A percentile compares a stretch with the other conserved stretches of the same genome.
Conservation (phyloP, 306 rosid species). For the Cicer arietinum region DNA sequence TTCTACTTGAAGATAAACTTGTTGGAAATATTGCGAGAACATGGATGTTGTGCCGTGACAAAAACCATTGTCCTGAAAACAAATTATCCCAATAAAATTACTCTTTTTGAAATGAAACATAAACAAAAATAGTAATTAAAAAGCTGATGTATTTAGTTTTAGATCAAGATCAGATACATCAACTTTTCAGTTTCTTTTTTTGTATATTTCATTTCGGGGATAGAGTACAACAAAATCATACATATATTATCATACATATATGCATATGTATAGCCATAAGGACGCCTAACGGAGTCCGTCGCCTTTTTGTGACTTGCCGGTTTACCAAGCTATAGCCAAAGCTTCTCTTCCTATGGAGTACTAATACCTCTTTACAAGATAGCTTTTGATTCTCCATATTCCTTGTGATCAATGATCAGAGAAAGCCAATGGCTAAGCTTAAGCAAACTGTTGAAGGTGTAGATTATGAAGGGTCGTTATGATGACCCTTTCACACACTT, state of each 20-base stretch:
- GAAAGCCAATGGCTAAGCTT: conserved; percentile 49
- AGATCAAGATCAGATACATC: too few species aligned
- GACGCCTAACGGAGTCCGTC: conserved; percentile 60
- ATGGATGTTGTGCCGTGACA: too few species aligned
- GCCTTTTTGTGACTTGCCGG: conserved; percentile 97
- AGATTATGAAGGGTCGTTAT: conserved; percentile 44
- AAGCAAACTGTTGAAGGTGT: conserved; percentile 53
- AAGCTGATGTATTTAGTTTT: too few species aligned
- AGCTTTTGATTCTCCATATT: conserved; percentile 33
- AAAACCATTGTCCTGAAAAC: too few species aligned
- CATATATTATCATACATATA: background rate
- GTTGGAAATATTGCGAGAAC: too few species aligned
- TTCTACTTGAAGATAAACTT: conserved; percentile 26
- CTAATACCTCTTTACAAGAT: conserved; percentile 21
- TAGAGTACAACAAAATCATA: conserved; percentile 27
- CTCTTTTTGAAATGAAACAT: too few species aligned
- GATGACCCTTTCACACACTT: conserved; percentile 39
- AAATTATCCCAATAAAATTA: too few species aligned
- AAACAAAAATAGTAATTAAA: too few species aligned
- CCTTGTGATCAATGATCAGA: background rate
- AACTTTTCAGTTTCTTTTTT: too few species aligned
- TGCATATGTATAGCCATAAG: conserved; percentile 28
- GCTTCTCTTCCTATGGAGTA: conserved; percentile 35
- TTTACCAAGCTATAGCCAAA: conserved; percentile 56
- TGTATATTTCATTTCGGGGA: too few species aligned